Evolutionary conservation across 2,329 filamentous ascomycete species (phyloP), one percentile per base, ranked within the genome.

Genomic region (Fusarium brachygibbosum): DNA sequence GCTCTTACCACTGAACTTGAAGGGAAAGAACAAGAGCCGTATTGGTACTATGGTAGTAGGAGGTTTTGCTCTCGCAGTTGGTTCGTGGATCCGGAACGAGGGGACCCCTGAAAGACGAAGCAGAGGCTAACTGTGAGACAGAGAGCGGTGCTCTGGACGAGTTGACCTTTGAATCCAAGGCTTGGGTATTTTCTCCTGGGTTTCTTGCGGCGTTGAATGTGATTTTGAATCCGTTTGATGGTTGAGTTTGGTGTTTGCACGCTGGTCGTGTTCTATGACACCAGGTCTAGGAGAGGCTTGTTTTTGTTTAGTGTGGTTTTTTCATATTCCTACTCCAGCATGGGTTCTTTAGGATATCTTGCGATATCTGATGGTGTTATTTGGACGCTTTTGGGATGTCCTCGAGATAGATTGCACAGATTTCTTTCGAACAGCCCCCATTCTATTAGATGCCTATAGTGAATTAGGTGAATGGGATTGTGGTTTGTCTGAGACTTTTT

Each of bases 1-100:
- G 25, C 31, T 3, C 25, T 63, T 32, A 28, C 60, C 25, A 44
- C n/a, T 63, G 12, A 44, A 42, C 12, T 32, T 49, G 19, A 60
- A 44, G 37, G 25, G 41, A 9, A 55, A 16, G 34, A 48, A 14
- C 29, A 59, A 44, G 14, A 11, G 6, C 21, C 16, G 31, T 23
- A 21, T 37, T 12, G 21, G 28, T 12, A 23, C 32, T 5, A 28
- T 48, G 50, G 23, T 51, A n/a, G 23, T 51, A n/a, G 51, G 40
- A 34, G 42, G 51, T 16, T 6, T 58, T 40, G 40, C 28, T 10
- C 13, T 57, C 10, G 51, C 29, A 16, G 29, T 29, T 37, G 50
- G 50, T 42, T 17, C 14, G 45, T 40, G 16, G 37, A 35, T 38
- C 41, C 17, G 34, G 34, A 35, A 35, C 16, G 34, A n/a, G 34